Percentiles rank a stretch among this genome's conserved stretches.
Conservation (phyloP, 441 rosid genomes). For the Flueggea neowawraea region DNA sequence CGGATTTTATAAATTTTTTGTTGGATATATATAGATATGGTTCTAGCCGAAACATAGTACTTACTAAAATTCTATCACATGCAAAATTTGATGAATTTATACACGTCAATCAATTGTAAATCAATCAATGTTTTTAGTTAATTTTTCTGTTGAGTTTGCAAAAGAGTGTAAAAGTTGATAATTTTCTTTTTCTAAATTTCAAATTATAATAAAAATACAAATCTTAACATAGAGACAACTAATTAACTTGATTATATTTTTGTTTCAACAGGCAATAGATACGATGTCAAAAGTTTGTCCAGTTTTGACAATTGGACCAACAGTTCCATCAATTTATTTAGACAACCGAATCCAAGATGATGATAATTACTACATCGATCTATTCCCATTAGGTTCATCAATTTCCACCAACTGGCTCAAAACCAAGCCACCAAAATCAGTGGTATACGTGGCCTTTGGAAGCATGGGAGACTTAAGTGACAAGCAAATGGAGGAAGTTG, state of each 20-base stretch:
- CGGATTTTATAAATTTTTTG: too few species aligned
- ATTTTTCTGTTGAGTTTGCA: too few species aligned
- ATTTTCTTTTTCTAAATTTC: too few species aligned
- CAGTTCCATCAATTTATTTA: conserved; percentile 43
- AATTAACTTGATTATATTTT: neutral
- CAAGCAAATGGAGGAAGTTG: conserved; percentile 39
- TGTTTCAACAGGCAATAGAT: conserved; percentile 13
- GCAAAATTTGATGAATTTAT: neutral
- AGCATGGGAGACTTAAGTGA: conserved; percentile 32
- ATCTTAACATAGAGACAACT: too few species aligned
- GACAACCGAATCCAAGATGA: conserved; percentile 37
- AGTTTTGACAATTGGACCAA: conserved; percentile 41
- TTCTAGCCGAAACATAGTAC: too few species aligned
- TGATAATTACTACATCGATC: conserved; percentile 36
- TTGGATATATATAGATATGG: too few species aligned
- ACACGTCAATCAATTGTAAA: neutral
- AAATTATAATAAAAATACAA: too few species aligned
- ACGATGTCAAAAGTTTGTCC: conserved; percentile 18
- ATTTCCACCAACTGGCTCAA: conserved; percentile 32
- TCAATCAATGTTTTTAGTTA: too few species aligned
- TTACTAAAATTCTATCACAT: too few species aligned
- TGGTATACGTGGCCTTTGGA: conserved; percentile 37
- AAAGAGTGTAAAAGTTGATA: too few species aligned
- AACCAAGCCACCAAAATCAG: conserved; percentile 14
- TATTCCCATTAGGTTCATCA: conserved; percentile 25